Evolutionary conservation across 345 rosid genomes (phyloP), one percentile per base, ranked within the genome.

Genomic region (Litchi chinensis): DNA sequence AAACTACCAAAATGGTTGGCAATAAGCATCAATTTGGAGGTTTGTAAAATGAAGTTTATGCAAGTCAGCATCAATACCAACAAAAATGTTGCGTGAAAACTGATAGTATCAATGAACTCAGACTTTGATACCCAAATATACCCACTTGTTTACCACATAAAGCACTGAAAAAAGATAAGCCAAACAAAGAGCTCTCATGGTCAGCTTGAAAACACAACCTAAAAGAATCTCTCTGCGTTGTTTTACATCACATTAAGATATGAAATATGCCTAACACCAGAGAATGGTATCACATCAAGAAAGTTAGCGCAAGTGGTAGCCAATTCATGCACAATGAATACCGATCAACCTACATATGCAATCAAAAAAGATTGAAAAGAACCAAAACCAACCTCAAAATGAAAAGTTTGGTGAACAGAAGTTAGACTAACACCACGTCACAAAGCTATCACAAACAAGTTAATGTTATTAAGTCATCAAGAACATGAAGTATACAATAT

Each of bases 1-100:
- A 77, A 83, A 82, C 77, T 76, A 86, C 87, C 88, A 52, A 86
- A 81, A 76, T 74, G 84, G 84, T 73, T 84, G 90, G 86, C 90
- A 90, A 67, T 66, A 84, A 79, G 84, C 84, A 85, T 83, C 87
- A 85, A 80, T 48, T 79, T 83, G 79, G 78, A 79, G 82, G 83
- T 74, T 87, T 85, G 71, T 63, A 67, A 73, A 81, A 28, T 71
- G 79, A 83, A 70, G 73, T 48, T 56, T 69, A 46, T 40, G 69
- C 70, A 83, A 68, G 66, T 5, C 41, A 85, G 78, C 83, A 89
- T 83, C 82, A 81, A 83, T 85, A 75, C 81, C 86, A 79, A 86
- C 73, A 70, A 83, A 80, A 77, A 74, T 85, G 85, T 66, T 86
- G 63, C 77, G 37, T 39, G 68, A 70, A 63, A 56, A 28, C 43